phyloP scores from a whole-genome alignment of 1,139 yeast species.

The Zygotorulaspora mrakii region DNA sequence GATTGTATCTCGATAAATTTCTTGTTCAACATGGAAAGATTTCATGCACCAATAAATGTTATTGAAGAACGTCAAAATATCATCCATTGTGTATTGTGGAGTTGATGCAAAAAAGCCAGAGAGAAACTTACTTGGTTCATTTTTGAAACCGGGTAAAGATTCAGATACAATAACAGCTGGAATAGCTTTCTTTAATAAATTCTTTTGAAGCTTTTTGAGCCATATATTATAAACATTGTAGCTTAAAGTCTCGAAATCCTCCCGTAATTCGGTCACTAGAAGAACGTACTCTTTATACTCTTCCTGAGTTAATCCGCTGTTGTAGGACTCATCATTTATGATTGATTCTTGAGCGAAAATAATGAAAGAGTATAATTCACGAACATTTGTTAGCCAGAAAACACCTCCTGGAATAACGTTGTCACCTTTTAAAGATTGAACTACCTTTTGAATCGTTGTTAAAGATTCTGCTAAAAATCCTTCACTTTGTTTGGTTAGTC shows the following conservation, averaged over 20 bases:
- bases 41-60: slow-evolving; percentile 92
- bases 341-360: slow-evolving; percentile 90
- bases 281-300: slow-evolving; percentile 89
- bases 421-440: slow-evolving; percentile 68
- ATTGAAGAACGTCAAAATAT: slow-evolving; percentile 83
- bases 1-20: slow-evolving; percentile 81
- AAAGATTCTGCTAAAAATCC: slow-evolving; percentile 86
- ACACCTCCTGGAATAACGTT: slow-evolving; percentile 92
- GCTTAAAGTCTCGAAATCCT: slow-evolving; percentile 88
- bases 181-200: slow-evolving; percentile 84
- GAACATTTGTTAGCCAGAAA: slow-evolving; percentile 96
- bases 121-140: slow-evolving; percentile 80
- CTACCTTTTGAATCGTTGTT: slow-evolving; percentile 80
- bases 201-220: slow-evolving; percentile 94
- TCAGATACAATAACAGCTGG: slow-evolving; percentile 94
- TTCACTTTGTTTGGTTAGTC: slow-evolving; percentile 89
- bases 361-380: slow-evolving; percentile 91
- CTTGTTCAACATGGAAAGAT: slow-evolving; percentile 80
- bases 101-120: slow-evolving; percentile 71
- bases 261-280: slow-evolving; percentile 86
- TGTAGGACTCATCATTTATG: slow-evolving; percentile 71
- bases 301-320: slow-evolving; percentile 81
- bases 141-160: slow-evolving; percentile 91
- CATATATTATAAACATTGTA: slow-evolving; percentile 94
- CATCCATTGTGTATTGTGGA: slow-evolving; percentile 89